Evolutionary conservation across 2,329 filamentous ascomycete species (phyloP), one percentile per base, ranked within the genome.

Genomic region (Penicillium sp.): DNA sequence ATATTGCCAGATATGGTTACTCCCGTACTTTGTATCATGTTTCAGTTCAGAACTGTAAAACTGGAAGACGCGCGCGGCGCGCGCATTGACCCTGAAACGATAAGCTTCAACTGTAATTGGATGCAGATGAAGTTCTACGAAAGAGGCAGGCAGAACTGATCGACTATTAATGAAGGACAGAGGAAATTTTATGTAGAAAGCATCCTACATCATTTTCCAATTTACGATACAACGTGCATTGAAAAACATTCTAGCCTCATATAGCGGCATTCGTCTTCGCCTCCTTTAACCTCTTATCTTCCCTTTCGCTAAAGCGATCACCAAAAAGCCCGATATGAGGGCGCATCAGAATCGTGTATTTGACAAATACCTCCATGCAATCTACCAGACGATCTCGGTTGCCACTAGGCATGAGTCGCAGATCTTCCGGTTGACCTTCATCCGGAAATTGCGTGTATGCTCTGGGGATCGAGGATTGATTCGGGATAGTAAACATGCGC

Each of bases 291-390:
- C 62, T 64, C 42, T 45, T 64, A 44, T 72, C 68, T 42, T 65
- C 62, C 29, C 84, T 71, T 66, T 88, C 85, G 64, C 85, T 87
- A 54, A 74, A 86, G 8, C 85, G 74, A 70, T 87, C 84, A 1
- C 74, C 78, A 64, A 87, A 86, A 2, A 86, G 66, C 24, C 77
- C 77, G 56, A 85, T 79, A 58, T 85, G 81, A 23, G 80, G 79
- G 47, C 83, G 71, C 83, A 87, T 86, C 1, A 87, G 57, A 28
- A 87, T 77, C 0, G 83, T 87, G 62, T 85, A 86, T 66, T 87
- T 87, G 4, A 88, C 84, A 68, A 88, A 80, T 67, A 88, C 85
- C 70, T 88, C 85, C 80, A 86, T 86, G 56, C 82, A 85, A 70
- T 87, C 84, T 1, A 86, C 83, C 13, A 86, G 60, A 2, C 84